These are phyloP conservation scores for Boletus smithii DNA, from an alignment of 1,284 basidiomycete genomes.

Conservation along the genomic window DNA sequence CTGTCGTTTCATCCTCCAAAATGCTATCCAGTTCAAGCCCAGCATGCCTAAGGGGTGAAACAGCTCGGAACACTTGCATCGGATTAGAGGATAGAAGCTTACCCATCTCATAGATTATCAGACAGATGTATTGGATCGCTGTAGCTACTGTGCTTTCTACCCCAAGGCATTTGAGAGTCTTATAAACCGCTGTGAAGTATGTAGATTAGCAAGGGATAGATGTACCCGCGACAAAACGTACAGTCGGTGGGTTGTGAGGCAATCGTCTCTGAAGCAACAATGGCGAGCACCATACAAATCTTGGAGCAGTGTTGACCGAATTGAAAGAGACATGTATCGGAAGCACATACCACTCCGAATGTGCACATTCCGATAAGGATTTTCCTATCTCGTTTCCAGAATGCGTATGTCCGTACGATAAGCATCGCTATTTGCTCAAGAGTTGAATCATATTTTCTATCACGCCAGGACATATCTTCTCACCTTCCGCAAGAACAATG, in stretches of 20 bases:
- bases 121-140: conserved; percentile 11
- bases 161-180: conserved; percentile 14
- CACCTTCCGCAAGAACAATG: conserved; percentile 19
- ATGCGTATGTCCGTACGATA: conserved; percentile 24
- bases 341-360: conserved; percentile 15
- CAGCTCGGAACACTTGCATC: neutral
- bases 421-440: conserved; percentile 17
- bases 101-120: conserved; percentile 21
- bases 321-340: neutral
- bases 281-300: conserved; percentile 9
- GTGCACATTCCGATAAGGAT: conserved; percentile 17
- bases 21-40: conserved; percentile 22
- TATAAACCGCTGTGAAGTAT: conserved; percentile 14
- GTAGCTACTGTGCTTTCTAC: conserved; percentile 5
- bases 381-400: conserved; percentile 21
- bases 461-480: neutral
- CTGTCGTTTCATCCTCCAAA: conserved; percentile 14
- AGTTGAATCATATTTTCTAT: neutral
- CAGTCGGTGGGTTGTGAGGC: conserved; percentile 3
- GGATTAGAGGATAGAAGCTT: neutral
- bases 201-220: too few species aligned
- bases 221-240: neutral
- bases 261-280: conserved; percentile 16
- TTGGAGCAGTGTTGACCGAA: neutral
- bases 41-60: conserved; percentile 14